Evolutionary conservation across 177 flowering plant species (phyloP), one percentile per base, ranked within the genome.

Genomic region (Vitis hybrid): DNA sequence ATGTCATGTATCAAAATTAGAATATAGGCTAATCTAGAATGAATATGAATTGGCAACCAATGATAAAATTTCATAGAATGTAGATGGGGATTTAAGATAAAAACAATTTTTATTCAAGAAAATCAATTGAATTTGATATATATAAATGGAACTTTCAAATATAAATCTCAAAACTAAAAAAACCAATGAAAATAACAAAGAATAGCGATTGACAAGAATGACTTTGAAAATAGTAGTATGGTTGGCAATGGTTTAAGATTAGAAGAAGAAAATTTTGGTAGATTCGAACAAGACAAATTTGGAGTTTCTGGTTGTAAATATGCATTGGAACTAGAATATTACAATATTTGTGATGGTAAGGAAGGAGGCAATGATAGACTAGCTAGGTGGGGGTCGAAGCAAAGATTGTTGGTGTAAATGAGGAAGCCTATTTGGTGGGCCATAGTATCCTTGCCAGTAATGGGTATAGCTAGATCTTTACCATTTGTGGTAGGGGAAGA

Each of bases 371-470:
- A 64, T 55, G 89, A 72, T 77, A 92, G 65, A 20, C 97, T 95
- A n/a, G n/a, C n/a, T n/a, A 56, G 87, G 86, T n/a, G 97, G 97
- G 1, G 98, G 97, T 45, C 89, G 86, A 69, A 87, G 79, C 76
- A 88, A 70, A 70, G 95, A 76, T 69, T 89, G 98, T 67, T 86
- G 98, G 58, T 82, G 87, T 62, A 81, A 26, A 64, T 83, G 91
- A 45, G 87, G 89, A 65, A 84, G 86, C 76, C 90, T 96, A 74
- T 76, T 85, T 14, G 90, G 71, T 26, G 90, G 77, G 11, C 87
- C 93, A 80, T 90, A 91, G 64, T 76, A 89, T 65, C 98, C 96
- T 77, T 78, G 98, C 97, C 95, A 91, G 70, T 90, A 92, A 92
- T 92, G 52, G 97, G 92, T 86, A 91, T 82, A 6, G 92, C 83